phyloP scores from a whole-genome alignment of 1,284 basidiomycete genomes.

The Jaminaea rosea region DNA sequence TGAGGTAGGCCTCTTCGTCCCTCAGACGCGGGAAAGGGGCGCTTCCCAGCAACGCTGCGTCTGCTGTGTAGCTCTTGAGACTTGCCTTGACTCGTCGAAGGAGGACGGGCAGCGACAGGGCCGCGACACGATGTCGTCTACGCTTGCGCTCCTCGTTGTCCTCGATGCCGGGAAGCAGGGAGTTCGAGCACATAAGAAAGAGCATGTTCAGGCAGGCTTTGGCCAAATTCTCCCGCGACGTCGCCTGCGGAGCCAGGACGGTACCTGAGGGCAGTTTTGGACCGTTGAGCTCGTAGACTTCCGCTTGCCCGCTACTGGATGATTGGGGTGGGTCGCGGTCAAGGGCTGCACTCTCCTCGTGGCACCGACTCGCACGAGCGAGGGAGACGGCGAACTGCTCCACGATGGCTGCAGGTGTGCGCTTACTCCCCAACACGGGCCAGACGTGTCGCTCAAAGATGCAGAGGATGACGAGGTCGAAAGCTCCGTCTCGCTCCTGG shows the following conservation, averaged over 20 bases:
- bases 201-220: constrained; percentile 91
- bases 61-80: constrained; percentile 66
- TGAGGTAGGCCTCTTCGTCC: constrained; percentile 80
- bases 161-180: not conserved
- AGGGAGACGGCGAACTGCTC: constrained; percentile 63
- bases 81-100: constrained; percentile 63
- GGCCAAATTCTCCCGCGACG: constrained; percentile 71
- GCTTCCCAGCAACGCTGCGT: constrained; percentile 68
- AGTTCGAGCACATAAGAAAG: constrained; percentile 63
- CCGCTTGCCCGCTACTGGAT: no score
- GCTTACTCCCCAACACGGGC: constrained; percentile 61
- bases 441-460: constrained; percentile 65
- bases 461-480: constrained; percentile 56
- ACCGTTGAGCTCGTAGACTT: no score
- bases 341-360: constrained; percentile 33
- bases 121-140: constrained; percentile 59
- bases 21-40: constrained; percentile 51
- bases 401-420: constrained; percentile 67
- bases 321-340: not conserved
- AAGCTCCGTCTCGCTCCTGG: no score
- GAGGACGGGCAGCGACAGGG: constrained; percentile 61
- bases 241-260: constrained; percentile 16
- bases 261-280: no score
- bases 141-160: constrained; percentile 38
- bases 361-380: constrained; percentile 65